Base-by-base conservation (phyloP, 805 yeast species). In the Kodamaea hsintzibuensis region DNA sequence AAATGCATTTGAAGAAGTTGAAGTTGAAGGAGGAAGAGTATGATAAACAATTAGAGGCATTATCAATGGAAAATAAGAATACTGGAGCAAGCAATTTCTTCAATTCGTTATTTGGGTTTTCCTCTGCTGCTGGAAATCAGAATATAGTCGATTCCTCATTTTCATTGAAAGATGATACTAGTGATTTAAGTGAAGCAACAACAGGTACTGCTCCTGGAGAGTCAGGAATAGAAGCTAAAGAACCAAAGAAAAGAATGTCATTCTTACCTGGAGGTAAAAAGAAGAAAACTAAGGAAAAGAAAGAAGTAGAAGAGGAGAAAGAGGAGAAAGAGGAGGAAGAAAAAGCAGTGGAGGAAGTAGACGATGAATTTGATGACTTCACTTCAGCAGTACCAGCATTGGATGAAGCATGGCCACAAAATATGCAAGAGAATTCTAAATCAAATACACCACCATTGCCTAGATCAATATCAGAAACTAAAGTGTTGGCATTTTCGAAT, bases 11-110 rank as follows among this genome's bases (percentile, higher is more conserved):
- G 14, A 63, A 62, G 46, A 69, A 74, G 51, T 58, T 75, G 33
- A 67, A 64, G 53, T 56, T 59, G 45, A 74, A 72, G 60, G 79
- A 76, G 57, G 76, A 71, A 53, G 73, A 74, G 54, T 73, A 70
- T 50, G 78, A 72, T 46, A 60, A 61, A 46, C 66, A 65, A 25
- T 50, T 73, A 22, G 58, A 63, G 40, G 62, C 64, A 5, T 73
- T 73, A 6, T 64, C 67, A 12, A 57, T 58, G 12, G 66, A 63
- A 42, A 57, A 57, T 43, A 57, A 58, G 38, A 59, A 57, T 43
- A 63, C 66, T 7, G 56, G 62, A 9, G 69, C 72, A 12, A 40
- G 35, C 2, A 44, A 44, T 5, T 66, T 72, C 51, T 68, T 72
- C 48, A 71, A 72, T 40, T 52, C 66, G 10, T 62, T 72, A 14